Evolutionary conservation across 2,329 filamentous ascomycete species (phyloP).

Genomic region (Cytospora leucostoma): DNA sequence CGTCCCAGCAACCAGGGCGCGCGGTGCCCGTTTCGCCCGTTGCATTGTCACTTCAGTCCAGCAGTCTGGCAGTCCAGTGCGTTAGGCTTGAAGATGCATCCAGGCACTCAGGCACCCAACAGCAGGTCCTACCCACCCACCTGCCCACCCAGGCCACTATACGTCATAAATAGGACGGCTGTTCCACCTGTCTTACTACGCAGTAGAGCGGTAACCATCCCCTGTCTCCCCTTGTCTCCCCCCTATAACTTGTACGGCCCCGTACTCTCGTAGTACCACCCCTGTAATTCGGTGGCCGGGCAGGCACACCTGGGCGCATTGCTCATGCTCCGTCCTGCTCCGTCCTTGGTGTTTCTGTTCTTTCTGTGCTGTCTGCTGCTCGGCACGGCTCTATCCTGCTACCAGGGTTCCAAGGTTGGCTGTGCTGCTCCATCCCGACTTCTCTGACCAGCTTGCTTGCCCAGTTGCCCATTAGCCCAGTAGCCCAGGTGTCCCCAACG

Average conservation of each 20-base stretch:
- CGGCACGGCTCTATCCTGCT: too few relatives aligned
- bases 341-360: too few relatives aligned
- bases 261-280: neutral
- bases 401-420: too few relatives aligned
- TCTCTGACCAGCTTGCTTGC: too few relatives aligned
- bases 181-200: neutral
- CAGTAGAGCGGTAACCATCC: constrained; percentile 1
- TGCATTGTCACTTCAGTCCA: too few relatives aligned
- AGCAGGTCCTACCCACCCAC: neutral
- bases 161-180: neutral
- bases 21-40: neutral
- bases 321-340: too few relatives aligned
- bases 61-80: too few relatives aligned
- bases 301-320: neutral
- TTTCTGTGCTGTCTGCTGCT: too few relatives aligned
- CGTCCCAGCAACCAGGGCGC: neutral
- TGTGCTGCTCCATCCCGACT: too few relatives aligned
- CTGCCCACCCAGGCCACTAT: neutral
- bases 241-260: neutral
- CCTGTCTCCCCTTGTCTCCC: neutral
- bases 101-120: neutral
- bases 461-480: too few relatives aligned
- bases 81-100: neutral
- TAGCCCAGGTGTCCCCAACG: too few relatives aligned
- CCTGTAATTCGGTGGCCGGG: constrained; percentile 3